phyloP scores from a whole-genome alignment of 2,329 filamentous ascomycete species.

The Hypoxylon sp. region DNA sequence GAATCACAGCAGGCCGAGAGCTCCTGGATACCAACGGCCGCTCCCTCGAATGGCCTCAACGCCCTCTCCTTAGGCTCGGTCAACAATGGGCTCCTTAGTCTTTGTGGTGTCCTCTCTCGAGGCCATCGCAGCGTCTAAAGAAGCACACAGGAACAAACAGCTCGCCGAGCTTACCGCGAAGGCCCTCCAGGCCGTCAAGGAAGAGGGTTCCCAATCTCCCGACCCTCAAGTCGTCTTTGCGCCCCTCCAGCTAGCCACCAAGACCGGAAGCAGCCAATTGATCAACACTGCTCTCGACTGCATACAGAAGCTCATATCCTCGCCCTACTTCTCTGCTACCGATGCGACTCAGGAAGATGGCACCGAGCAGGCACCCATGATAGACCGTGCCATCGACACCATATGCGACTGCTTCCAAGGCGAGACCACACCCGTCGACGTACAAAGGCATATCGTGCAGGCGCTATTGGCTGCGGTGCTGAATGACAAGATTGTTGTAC shows the following conservation, averaged over 20 bases:
- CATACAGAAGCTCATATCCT: constrained; percentile 98
- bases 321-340: constrained; percentile 87
- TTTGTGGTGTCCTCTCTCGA: constrained; percentile 95
- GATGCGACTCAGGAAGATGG: constrained; percentile 55
- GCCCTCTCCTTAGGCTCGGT: constrained; percentile 49
- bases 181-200: constrained; percentile 85
- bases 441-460: constrained; percentile 98
- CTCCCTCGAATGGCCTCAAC: constrained; percentile 39
- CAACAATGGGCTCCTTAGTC: constrained; percentile 87
- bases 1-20: too few species aligned
- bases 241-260: constrained; percentile 88
- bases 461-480: constrained; percentile 93
- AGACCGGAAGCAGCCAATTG: constrained; percentile 82
- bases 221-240: constrained; percentile 92
- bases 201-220: constrained; percentile 80
- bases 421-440: constrained; percentile 88
- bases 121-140: constrained; percentile 88
- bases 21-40: constrained; percentile 1
- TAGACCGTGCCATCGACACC: constrained; percentile 97
- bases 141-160: constrained; percentile 86
- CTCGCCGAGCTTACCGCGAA: constrained; percentile 82
- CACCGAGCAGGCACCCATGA: constrained; percentile 72
- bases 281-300: constrained; percentile 93
- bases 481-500: constrained; percentile 98
- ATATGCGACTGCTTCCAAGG: constrained; percentile 99